Evolutionary conservation across 75 land plant species (phyloP).

Genomic region (Picea glauca): DNA sequence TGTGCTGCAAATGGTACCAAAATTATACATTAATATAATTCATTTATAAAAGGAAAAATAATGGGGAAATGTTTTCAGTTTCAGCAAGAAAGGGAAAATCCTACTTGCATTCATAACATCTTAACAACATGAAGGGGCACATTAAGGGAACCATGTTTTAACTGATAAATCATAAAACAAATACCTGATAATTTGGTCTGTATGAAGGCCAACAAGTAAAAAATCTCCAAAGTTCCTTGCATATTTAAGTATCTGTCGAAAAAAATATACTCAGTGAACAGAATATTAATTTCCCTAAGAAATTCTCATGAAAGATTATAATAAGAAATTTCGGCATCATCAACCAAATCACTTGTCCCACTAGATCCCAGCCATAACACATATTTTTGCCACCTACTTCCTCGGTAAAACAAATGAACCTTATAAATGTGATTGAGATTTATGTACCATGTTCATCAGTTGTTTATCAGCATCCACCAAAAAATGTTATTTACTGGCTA

Average conservation of each 20-base stretch:
- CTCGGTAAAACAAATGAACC: neutral
- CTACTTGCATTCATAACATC: neutral
- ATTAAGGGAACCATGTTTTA: neutral
- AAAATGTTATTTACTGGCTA: neutral
- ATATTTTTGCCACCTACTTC: neutral
- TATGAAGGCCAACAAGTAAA: constrained; percentile 92
- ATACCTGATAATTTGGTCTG: constrained; percentile 91
- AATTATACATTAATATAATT: neutral
- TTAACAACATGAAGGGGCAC: too few relatives aligned
- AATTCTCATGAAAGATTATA: neutral
- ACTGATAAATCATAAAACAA: neutral
- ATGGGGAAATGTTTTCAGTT: neutral
- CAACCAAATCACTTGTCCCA: constrained; percentile 4
- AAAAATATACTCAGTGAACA: neutral
- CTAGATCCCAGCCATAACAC: neutral
- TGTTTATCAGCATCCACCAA: neutral
- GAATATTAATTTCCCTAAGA: neutral
- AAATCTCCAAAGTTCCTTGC: constrained; percentile 90
- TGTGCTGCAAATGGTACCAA: neutral
- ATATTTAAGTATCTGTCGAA: constrained; percentile 64
- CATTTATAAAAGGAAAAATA: neutral
- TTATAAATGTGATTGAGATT: neutral
- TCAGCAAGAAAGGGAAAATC: neutral
- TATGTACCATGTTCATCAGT: neutral
- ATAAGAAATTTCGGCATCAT: neutral